Base-by-base conservation (phyloP, 2,329 filamentous ascomycete species). In the Pseudogymnoascus verrucosus region DNA sequence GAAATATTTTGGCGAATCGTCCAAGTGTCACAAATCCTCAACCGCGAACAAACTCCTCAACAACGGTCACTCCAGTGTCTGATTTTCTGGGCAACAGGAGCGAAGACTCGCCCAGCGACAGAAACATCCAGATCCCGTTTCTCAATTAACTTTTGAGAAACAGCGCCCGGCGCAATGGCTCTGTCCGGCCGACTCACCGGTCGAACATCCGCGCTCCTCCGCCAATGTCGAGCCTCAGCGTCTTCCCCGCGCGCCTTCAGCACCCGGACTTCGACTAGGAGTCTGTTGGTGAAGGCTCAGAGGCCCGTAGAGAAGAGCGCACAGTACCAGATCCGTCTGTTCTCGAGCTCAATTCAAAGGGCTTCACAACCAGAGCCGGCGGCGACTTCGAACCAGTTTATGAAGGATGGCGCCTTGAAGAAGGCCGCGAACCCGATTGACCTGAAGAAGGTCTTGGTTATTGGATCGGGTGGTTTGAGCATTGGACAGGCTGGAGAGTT, bases 401-500 rank as follows among this genome's bases (percentile, higher is more conserved):
- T 97, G 71, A 87, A 91, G 74, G 96, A 91, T 78, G 93, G 92
- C 71, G 89, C 87, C 65, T 88, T 97, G 74, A 89, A 92, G 76
- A 88, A 84, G 65, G 83, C 89, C 64, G 84, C 84, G 72, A 83
- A 93, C 71, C 80, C 90, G 63, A 89, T 97, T 61, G 86, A 96
- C 75, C 92, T 98, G 68, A 96, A 96, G 82, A 98, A 98, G 81
- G 93, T 98, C 62, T 81, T 98, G 67, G 93, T 98, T 70, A 96
- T 98, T 80, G 93, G 93, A 65, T 93, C 89, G 79, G 93, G 93
- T 80, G 93, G 93, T 77, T 84, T 98, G 70, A 91, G 91, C 76
- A 98, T 98, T 84, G 93, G 93, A 68, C 93, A 98, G 79, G 93
- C 93, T 68, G 93, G 93, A 80, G 93, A 98, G 80, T 98, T 98